Conservation (phyloP, 257 asterid species). For the Jaltomata sinuosa region DNA sequence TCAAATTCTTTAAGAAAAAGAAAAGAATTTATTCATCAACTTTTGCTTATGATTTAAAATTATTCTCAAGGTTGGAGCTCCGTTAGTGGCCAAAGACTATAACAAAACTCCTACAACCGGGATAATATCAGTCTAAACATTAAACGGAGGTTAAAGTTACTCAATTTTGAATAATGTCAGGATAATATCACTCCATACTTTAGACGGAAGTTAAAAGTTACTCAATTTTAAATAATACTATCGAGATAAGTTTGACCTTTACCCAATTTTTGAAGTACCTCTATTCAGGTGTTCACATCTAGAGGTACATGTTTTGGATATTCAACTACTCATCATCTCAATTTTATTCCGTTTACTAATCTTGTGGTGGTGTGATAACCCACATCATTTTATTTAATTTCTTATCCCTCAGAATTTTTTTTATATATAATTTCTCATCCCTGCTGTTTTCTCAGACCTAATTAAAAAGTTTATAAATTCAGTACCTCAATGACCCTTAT, state of each 20-base stretch:
- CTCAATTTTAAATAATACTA: not conserved
- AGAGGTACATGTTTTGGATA: too few relatives aligned
- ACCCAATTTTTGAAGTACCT: not conserved
- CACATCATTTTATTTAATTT: not conserved
- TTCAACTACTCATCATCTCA: not conserved
- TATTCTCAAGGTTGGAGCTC: too few relatives aligned
- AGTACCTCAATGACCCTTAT: not conserved
- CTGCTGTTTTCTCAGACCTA: not conserved
- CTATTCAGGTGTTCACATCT: not conserved
- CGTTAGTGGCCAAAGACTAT: too few relatives aligned
- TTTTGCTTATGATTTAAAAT: not conserved
- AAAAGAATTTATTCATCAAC: not conserved
- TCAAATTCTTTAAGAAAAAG: accelerated
- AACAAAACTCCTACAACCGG: too few relatives aligned
- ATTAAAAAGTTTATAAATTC: not conserved
- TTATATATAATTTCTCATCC: not conserved
- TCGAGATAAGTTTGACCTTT: not conserved
- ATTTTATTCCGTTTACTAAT: not conserved
- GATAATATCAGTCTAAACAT: too few relatives aligned
- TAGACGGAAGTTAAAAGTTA: too few relatives aligned
- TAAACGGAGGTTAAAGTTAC: too few relatives aligned
- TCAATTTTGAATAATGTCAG: too few relatives aligned
- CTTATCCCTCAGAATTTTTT: not conserved
- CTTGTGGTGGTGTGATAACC: not conserved
- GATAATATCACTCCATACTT: too few relatives aligned